Conservation (phyloP, 257 asterid genomes). For the Solanum appendiculatum region DNA sequence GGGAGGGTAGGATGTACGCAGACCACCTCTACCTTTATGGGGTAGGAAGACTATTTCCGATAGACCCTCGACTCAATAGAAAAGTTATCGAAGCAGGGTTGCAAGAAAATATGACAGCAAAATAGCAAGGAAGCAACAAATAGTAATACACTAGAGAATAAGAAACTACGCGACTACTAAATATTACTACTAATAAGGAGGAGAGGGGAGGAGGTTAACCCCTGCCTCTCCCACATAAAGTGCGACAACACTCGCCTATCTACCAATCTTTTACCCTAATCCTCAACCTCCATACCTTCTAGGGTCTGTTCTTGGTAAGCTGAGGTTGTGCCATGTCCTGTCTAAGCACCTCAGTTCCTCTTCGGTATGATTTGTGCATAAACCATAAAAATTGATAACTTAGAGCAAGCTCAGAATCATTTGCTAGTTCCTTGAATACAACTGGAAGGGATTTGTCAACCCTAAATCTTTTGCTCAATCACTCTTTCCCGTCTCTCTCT, state of each 20-base stretch:
- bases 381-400: neutral
- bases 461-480: neutral
- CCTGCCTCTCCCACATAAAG: neutral
- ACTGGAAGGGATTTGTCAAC: neutral
- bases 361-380: neutral
- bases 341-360: neutral
- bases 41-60: neutral
- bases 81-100: neutral
- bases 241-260: neutral
- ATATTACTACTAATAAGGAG: neutral
- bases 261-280: neutral
- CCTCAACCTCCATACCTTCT: neutral
- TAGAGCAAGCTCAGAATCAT: neutral
- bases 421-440: neutral
- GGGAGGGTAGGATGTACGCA: neutral
- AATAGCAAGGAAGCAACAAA: neutral
- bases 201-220: neutral
- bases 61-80: neutral
- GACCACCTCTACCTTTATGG: neutral
- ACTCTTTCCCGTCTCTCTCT: neutral
- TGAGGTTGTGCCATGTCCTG: neutral
- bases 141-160: neutral
- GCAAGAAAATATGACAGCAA: neutral
- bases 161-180: neutral
- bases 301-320: neutral